Conservation (phyloP, 768 basidiomycete species). For the Pleurotus platypus region DNA sequence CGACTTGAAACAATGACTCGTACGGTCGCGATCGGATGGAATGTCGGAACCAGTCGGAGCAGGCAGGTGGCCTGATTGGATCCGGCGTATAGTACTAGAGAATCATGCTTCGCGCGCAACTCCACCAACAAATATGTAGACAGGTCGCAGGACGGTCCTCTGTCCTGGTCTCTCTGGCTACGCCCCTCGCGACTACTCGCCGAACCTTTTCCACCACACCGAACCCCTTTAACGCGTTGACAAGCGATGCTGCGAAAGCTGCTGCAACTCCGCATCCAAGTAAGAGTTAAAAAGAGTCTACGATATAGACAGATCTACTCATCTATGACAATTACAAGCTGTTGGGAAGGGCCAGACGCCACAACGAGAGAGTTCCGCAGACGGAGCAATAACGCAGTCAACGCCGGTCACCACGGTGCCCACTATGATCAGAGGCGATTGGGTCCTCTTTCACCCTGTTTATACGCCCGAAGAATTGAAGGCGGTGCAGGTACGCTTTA, state of each 20-base stretch:
- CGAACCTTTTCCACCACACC: background rate
- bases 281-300: background rate
- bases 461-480: slow-evolving; percentile 73
- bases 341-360: background rate
- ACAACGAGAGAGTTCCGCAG: background rate
- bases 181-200: background rate
- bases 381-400: slow-evolving; percentile 27
- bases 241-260: background rate
- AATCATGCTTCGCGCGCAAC: background rate
- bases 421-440: slow-evolving; percentile 63
- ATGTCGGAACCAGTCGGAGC: slow-evolving; percentile 3
- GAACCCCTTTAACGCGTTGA: background rate
- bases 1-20: background rate
- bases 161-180: background rate
- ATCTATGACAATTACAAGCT: no score
- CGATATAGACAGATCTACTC: no score
- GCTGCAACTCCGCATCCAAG: background rate
- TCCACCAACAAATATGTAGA: background rate
- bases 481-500: slow-evolving; percentile 56
- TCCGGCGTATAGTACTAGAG: background rate
- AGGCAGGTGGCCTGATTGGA: background rate
- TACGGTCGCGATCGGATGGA: background rate
- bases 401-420: slow-evolving; percentile 54
- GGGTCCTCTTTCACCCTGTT: slow-evolving; percentile 93
- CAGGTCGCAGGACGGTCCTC: background rate